Evolutionary conservation across 768 basidiomycete genomes (phyloP).

Genomic region (Kwoniella shandongensis): DNA sequence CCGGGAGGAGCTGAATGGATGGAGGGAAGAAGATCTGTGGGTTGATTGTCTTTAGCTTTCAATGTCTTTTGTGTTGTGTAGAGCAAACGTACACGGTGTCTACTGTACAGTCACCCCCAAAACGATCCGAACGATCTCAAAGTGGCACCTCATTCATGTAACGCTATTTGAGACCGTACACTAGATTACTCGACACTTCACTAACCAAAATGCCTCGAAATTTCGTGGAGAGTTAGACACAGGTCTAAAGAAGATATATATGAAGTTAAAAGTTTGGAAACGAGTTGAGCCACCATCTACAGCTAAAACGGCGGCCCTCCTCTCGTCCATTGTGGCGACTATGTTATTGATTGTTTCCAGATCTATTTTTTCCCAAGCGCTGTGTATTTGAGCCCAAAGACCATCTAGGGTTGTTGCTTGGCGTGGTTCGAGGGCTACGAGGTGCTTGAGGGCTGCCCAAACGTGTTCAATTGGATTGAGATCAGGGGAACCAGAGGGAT

Average conservation of each 20-base stretch:
- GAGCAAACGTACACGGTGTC: too few species aligned
- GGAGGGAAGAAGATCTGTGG: too few species aligned
- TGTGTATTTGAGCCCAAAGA: not conserved
- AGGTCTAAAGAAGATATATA: too few species aligned
- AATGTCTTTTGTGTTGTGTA: too few species aligned
- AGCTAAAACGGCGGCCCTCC: not conserved
- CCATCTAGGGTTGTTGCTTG: not conserved
- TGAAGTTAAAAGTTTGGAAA: too few species aligned
- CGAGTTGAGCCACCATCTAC: not conserved
- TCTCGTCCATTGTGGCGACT: not conserved
- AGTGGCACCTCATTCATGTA: too few species aligned
- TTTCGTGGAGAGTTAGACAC: not conserved
- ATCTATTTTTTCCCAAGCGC: not conserved
- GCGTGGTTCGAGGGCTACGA: too few species aligned
- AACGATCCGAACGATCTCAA: too few species aligned
- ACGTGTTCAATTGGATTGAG: constrained; percentile 1
- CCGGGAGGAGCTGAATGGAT: too few species aligned
- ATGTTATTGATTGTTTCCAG: not conserved
- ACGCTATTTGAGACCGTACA: too few species aligned
- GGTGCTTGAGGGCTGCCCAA: not conserved
- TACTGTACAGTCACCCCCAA: too few species aligned
- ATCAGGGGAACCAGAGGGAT: constrained; percentile 1
- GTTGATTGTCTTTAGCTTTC: too few species aligned
- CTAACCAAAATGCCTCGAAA: not conserved
- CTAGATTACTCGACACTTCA: not conserved